These are phyloP conservation scores for Trichophyton benhamiae DNA, from an alignment of 2,329 filamentous ascomycete species.

Conservation along the genomic window DNA sequence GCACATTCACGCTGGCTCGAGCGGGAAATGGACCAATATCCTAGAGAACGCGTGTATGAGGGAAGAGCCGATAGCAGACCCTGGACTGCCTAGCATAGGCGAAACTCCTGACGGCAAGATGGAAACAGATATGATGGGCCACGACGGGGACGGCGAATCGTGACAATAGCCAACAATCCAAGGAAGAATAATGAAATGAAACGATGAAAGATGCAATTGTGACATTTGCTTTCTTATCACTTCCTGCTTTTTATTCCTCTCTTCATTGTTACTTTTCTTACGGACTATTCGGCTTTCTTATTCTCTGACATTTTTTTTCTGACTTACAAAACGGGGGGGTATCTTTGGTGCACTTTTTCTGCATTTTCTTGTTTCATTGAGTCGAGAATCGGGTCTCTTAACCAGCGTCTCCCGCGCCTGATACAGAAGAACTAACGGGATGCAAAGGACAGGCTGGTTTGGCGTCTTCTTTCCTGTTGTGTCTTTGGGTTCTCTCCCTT, in stretches of 20 bases:
- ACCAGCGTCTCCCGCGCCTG: not conserved
- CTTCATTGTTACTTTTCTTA: not conserved
- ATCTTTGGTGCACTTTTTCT: not conserved
- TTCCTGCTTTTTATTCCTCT: not conserved
- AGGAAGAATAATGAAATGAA: not conserved
- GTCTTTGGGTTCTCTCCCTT: not conserved
- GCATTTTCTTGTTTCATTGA: not conserved
- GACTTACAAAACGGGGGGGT: not conserved
- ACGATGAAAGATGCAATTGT: not conserved
- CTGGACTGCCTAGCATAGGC: conserved; percentile 16
- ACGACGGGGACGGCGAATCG: not conserved
- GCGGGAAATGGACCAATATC: conserved; percentile 98
- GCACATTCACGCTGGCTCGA: conserved; percentile 90
- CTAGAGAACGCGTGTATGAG: conserved; percentile 94
- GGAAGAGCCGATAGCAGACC: conserved; percentile 48
- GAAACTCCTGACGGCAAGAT: conserved; percentile 15
- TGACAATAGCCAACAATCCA: not conserved
- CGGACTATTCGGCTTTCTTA: not conserved
- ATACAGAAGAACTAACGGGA: too few relatives aligned
- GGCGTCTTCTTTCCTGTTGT: not conserved
- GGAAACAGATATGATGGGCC: conserved; percentile 1
- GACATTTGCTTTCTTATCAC: not conserved
- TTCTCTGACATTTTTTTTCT: not conserved
- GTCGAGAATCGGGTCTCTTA: not conserved
- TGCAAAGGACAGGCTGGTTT: not conserved